These are phyloP conservation scores for Fraxinus quadrangulata DNA, from an alignment of 257 asterid species.

Conservation along the genomic window DNA sequence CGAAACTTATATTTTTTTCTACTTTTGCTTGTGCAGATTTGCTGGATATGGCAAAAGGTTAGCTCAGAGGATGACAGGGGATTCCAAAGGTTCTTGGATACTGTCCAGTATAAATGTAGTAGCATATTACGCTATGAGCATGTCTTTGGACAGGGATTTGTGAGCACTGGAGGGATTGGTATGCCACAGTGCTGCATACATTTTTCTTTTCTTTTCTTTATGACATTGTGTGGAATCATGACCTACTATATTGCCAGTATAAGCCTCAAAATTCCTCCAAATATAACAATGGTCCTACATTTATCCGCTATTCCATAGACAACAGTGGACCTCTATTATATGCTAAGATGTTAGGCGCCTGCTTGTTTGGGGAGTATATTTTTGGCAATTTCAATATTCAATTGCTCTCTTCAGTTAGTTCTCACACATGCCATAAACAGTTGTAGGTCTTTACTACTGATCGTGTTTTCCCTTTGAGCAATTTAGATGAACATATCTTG, in stretches of 20 bases:
- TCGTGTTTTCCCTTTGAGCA: background rate
- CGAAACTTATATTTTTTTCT: background rate
- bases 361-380: background rate
- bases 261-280: background rate
- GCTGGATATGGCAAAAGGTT: slow-evolving; percentile 95
- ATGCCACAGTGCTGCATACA: slow-evolving; percentile 20
- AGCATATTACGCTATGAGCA: slow-evolving; percentile 93
- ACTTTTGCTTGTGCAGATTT: slow-evolving; percentile 54
- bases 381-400: background rate
- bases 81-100: slow-evolving; percentile 91
- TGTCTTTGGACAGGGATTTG: slow-evolving; percentile 91
- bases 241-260: background rate
- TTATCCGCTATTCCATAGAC: background rate
- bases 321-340: background rate
- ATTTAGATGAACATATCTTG: background rate
- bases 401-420: background rate
- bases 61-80: slow-evolving; percentile 71
- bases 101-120: slow-evolving; percentile 82
- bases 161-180: slow-evolving; percentile 99
- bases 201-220: background rate
- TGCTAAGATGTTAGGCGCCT: background rate
- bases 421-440: background rate
- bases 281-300: background rate
- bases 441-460: background rate
- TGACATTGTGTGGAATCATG: background rate